Conservation (phyloP, 305 asterid species). For the Fraxinus albicans region DNA sequence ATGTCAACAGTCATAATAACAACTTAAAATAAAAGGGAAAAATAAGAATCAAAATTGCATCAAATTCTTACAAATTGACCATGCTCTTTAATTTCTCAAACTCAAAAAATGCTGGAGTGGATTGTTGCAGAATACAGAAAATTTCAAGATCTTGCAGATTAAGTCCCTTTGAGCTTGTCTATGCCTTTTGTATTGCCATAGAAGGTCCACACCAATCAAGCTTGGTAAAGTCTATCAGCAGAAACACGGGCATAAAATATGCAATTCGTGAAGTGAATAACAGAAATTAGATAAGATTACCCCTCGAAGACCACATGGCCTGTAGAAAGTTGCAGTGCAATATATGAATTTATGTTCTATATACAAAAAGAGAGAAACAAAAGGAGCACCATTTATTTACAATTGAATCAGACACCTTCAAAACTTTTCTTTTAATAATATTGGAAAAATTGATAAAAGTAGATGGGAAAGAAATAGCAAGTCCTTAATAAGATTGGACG, state of each 20-base stretch:
- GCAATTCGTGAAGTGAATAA: background rate
- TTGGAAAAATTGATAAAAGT: slow-evolving; percentile 17
- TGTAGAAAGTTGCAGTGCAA: background rate
- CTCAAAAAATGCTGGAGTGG: background rate
- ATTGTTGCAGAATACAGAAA: background rate
- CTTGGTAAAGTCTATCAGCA: background rate
- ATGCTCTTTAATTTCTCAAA: background rate
- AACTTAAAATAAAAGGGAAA: background rate
- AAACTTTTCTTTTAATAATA: slow-evolving; percentile 26
- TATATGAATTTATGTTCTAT: slow-evolving; percentile 6
- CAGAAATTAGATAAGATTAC: background rate
- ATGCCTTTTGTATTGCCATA: background rate
- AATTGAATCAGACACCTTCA: slow-evolving; percentile 20
- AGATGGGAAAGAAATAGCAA: slow-evolving; percentile 8
- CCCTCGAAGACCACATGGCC: background rate
- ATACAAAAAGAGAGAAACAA: background rate
- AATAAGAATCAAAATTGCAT: background rate
- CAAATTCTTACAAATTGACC: slow-evolving; percentile 2
- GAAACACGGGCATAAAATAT: background rate
- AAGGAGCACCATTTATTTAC: slow-evolving; percentile 15
- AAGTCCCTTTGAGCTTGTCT: background rate
- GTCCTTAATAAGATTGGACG: slow-evolving; percentile 27
- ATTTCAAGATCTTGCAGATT: background rate
- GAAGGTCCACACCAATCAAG: background rate
- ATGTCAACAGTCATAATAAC: background rate